Base-by-base conservation (phyloP, 129 eudicot species). In the Saussurea involucrata region DNA sequence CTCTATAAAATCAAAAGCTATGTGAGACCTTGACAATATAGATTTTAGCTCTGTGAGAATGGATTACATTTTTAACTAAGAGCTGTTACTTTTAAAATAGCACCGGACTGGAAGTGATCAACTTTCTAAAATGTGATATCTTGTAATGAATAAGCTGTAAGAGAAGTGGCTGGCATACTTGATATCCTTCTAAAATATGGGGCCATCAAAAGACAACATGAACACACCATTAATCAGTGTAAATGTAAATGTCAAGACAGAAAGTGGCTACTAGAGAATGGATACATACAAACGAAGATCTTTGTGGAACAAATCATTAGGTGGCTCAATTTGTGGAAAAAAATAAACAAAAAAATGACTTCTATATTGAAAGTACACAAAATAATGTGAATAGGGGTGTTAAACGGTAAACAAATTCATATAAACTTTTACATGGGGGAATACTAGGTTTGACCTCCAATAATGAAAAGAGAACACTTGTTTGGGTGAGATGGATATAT, bases 41-140 rank as follows among this genome's bases (percentile, higher is more conserved):
- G 63, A 44, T 20, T 76, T 63, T 65, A 76, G 66, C 32, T 31
- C 49, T 65, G 24, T 76, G 63, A 65, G 32, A 29, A 65, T 76
- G 49, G 17, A 42, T 66, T 18, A 6, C 49, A n/a, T 17, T n/a
- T 44, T 65, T 66, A 60, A 60, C 25, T 20, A 60, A 22, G 28
- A 60, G 22, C 61, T 2, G 2, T 53, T 6, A 53, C 61, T 53
- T 53, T 53, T 5, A 8, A 53, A 53, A 53, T n/a, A n/a, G 61
- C 61, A 53, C 8, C 61, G 15, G 10, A 7, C 25, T 18, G 13
- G 27, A 20, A 58, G 65, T 21, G 11, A 49, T 58, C 27, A 58
- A 58, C 13, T 21, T 58, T 58, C 10, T 58, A 8, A 58, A 20
- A 58, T 12, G 13, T 58, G 65, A 58, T 58, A 58, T 58, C 11